phyloP scores from a whole-genome alignment of 805 yeast genomes.

The Candida tallmaniae region DNA sequence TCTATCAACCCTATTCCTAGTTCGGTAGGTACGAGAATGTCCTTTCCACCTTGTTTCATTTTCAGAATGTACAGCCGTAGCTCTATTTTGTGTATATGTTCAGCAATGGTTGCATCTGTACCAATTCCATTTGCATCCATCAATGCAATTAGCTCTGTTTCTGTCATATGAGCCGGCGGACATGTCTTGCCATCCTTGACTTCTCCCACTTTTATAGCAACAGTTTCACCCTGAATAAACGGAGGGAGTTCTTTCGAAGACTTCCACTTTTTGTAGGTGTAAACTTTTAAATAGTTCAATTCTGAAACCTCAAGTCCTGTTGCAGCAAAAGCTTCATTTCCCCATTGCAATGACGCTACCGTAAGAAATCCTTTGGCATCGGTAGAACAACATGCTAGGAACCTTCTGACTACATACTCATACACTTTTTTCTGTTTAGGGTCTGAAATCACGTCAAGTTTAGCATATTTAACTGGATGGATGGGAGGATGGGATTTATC shows the following conservation, averaged over 20 bases:
- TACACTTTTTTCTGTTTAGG: conserved; percentile 65
- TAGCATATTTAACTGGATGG: conserved; percentile 67
- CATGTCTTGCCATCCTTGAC: conserved; percentile 72
- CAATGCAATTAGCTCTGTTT: conserved; percentile 81
- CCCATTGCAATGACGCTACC: conserved; percentile 68
- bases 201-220: conserved; percentile 52
- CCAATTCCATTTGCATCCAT: conserved; percentile 99
- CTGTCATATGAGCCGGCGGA: conserved; percentile 83
- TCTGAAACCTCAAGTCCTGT: conserved; percentile 73
- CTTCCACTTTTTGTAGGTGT: conserved; percentile 76
- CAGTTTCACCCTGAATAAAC: conserved; percentile 51
- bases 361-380: conserved; percentile 82
- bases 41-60: conserved; percentile 31
- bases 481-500: conserved; percentile 99
- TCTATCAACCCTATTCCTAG: conserved; percentile 84
- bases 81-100: conserved; percentile 82
- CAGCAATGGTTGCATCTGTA: conserved; percentile 98
- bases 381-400: conserved; percentile 85
- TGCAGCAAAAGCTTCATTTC: conserved; percentile 64
- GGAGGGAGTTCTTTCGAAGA: conserved; percentile 60
- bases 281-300: conserved; percentile 76
- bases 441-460: conserved; percentile 20
- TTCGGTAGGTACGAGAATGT: conserved; percentile 66
- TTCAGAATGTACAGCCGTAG: conserved; percentile 62
- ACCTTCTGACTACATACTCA: conserved; percentile 80